These are phyloP conservation scores for Penicillium egyptiacum DNA, from an alignment of 495 filamentous ascomycete species.

Conservation along the genomic window DNA sequence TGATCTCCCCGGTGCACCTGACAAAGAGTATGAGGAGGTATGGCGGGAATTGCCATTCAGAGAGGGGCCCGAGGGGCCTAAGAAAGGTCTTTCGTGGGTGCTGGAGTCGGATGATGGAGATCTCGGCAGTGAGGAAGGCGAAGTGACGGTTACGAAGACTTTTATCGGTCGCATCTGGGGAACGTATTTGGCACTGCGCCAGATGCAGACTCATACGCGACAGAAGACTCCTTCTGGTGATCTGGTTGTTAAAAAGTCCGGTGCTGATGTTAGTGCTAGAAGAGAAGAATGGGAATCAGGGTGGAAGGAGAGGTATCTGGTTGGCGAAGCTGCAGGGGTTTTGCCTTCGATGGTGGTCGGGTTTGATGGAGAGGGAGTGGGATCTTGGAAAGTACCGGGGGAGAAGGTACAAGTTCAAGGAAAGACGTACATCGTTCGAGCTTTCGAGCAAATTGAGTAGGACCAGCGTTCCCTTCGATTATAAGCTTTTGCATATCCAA, in stretches of 20 bases:
- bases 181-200: slow-evolving; percentile 38
- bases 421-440: slow-evolving; percentile 35
- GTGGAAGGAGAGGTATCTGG: slow-evolving; percentile 33
- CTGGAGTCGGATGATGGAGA: slow-evolving; percentile 32
- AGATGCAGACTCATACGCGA: slow-evolving; percentile 27
- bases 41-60: slow-evolving; percentile 39
- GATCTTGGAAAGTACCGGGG: slow-evolving; percentile 21
- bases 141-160: slow-evolving; percentile 30
- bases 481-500: neutral
- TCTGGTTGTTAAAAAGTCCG: slow-evolving; percentile 26
- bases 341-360: slow-evolving; percentile 31
- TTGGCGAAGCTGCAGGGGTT: slow-evolving; percentile 19
- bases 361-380: slow-evolving; percentile 22
- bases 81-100: slow-evolving; percentile 36
- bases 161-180: slow-evolving; percentile 43
- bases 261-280: slow-evolving; percentile 36
- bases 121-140: slow-evolving; percentile 20
- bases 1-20: slow-evolving; percentile 37
- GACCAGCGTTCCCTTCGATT: neutral
- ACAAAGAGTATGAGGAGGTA: slow-evolving; percentile 40
- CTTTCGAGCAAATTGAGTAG: slow-evolving; percentile 31
- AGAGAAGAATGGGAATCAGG: slow-evolving; percentile 37
- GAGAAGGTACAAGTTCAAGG: slow-evolving; percentile 30
- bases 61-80: slow-evolving; percentile 23
- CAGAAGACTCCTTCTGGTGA: slow-evolving; percentile 17